Evolutionary conservation across 2,329 filamentous ascomycete species (phyloP).

Genomic region (Monosporascus sp.): DNA sequence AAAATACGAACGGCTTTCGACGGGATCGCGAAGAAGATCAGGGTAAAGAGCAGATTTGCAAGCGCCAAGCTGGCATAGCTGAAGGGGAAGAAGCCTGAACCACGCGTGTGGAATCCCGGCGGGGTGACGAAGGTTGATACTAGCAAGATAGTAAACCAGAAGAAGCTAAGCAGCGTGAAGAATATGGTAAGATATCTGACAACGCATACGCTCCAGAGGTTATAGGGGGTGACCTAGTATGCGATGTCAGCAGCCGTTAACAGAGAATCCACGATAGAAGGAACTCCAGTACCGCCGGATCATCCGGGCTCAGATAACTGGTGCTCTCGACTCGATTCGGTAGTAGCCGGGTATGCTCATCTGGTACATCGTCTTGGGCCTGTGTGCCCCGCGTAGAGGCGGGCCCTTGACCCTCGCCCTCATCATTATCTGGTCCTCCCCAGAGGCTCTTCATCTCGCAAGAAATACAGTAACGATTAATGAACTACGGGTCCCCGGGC

Average conservation of each 20-base stretch:
- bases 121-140: slow-evolving; percentile 87
- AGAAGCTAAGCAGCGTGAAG: slow-evolving; percentile 68
- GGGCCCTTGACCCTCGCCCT: slow-evolving; percentile 10
- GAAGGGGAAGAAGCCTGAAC: slow-evolving; percentile 90
- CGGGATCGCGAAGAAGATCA: slow-evolving; percentile 84
- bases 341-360: slow-evolving; percentile 62
- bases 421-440: slow-evolving; percentile 17
- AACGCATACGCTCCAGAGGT: slow-evolving; percentile 83
- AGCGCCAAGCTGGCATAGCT: slow-evolving; percentile 75
- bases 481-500: not conserved
- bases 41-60: slow-evolving; percentile 66
- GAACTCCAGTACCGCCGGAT: slow-evolving; percentile 62
- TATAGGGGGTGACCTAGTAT: slow-evolving; percentile 62
- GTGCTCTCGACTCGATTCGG: slow-evolving; percentile 57
- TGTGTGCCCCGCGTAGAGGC: slow-evolving; percentile 13
- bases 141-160: slow-evolving; percentile 93
- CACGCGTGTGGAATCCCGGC: slow-evolving; percentile 77
- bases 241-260: slow-evolving; percentile 12
- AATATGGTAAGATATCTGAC: slow-evolving; percentile 72
- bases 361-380: slow-evolving; percentile 24
- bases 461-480: not conserved
- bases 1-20: slow-evolving; percentile 73
- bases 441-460: slow-evolving; percentile 25
- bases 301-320: slow-evolving; percentile 68
- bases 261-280: not conserved